Evolutionary conservation across 305 asterid genomes (phyloP).

Genomic region (Fraxinus velutina): DNA sequence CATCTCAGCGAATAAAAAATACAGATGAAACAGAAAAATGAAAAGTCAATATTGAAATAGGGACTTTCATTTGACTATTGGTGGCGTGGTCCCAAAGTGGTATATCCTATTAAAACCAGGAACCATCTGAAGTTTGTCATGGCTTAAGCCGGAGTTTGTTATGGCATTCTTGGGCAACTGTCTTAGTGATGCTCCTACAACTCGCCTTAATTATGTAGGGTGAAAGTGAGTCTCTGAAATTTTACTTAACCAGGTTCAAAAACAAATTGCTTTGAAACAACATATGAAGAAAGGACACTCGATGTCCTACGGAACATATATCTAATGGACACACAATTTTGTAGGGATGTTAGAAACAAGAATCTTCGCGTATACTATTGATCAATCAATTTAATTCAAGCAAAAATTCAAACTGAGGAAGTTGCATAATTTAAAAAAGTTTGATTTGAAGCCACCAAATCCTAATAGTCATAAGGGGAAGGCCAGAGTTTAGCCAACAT

Average conservation of each 20-base stretch:
- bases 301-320: not conserved
- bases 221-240: not conserved
- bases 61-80: too few relatives aligned
- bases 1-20: not conserved
- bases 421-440: not conserved
- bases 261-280: not conserved
- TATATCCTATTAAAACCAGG: not conserved
- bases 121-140: not conserved
- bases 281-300: not conserved
- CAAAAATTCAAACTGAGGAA: not conserved
- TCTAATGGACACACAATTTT: not conserved
- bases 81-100: not conserved
- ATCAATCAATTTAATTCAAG: not conserved
- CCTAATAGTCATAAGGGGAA: not conserved
- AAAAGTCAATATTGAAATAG: not conserved
- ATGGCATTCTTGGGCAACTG: not conserved
- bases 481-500: not conserved
- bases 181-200: not conserved
- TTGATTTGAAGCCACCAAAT: not conserved
- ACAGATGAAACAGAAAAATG: not conserved
- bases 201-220: not conserved
- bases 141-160: not conserved
- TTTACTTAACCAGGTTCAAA: not conserved
- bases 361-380: not conserved
- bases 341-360: not conserved